Percentiles rank a stretch among this genome's conserved stretches.
phyloP scores from a whole-genome alignment of 106 monocot species.

The Alisma plantagoaquatica region DNA sequence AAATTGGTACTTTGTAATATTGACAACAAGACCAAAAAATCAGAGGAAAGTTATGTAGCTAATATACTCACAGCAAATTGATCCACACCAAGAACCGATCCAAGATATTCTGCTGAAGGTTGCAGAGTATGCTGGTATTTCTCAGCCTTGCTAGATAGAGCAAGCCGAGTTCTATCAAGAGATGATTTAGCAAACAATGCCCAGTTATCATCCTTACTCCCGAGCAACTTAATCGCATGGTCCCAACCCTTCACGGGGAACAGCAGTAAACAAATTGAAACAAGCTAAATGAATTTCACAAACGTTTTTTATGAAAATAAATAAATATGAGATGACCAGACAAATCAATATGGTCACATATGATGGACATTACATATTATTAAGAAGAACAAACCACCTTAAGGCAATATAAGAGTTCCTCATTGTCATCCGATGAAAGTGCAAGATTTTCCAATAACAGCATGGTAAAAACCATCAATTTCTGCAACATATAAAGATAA shows the following conservation, averaged over 20 bases:
- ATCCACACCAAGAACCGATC: constrained; percentile 72
- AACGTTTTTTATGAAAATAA: no score
- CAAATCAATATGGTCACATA: no score
- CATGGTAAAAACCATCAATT: constrained; percentile 76
- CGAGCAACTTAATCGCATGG: constrained; percentile 56
- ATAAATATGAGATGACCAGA: no score
- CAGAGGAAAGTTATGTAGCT: no score
- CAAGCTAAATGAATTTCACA: no score
- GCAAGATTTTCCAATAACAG: constrained; percentile 88
- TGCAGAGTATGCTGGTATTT: constrained; percentile 67
- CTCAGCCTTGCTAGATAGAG: constrained; percentile 76
- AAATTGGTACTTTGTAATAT: no score
- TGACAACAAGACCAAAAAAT: no score
- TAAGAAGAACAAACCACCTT: no score
- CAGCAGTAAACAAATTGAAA: no score
- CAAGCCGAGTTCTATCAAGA: constrained; percentile 87
- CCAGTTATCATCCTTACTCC: constrained; percentile 60
- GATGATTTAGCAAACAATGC: constrained; percentile 83
- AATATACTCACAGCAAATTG: constrained; percentile 56
- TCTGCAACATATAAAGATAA: constrained; percentile 37
- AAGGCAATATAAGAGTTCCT: constrained; percentile 77
- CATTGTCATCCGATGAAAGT: constrained; percentile 72
- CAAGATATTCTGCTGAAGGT: constrained; percentile 93
- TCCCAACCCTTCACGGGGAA: constrained; percentile 64
- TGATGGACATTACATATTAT: no score